A percentile compares a stretch with the other conserved stretches of the same genome.
Conservation (phyloP, 768 basidiomycete genomes). For the Naganishia vishniacii region DNA sequence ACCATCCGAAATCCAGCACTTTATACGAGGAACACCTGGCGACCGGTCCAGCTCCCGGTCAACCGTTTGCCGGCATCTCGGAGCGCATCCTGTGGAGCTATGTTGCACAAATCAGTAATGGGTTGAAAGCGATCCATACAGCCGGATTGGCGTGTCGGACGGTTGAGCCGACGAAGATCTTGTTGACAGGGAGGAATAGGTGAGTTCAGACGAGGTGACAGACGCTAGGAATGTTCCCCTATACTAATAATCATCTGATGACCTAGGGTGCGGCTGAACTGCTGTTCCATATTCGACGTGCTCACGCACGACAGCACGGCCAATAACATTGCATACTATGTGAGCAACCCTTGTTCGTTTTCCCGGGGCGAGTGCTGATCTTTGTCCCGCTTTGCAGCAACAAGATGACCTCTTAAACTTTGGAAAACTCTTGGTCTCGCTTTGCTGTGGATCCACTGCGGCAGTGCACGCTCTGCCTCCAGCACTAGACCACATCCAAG, state of each 20-base stretch:
- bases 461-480: slow-evolving; percentile 64
- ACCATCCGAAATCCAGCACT: slow-evolving; percentile 75
- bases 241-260: neutral
- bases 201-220: slow-evolving; percentile 40
- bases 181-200: slow-evolving; percentile 87
- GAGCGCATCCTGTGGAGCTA: slow-evolving; percentile 89
- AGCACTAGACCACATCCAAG: slow-evolving; percentile 65
- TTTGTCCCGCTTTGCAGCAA: slow-evolving; percentile 35
- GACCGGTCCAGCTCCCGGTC: slow-evolving; percentile 28
- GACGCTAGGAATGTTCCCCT: slow-evolving; percentile 3
- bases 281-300: slow-evolving; percentile 82
- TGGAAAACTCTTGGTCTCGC: slow-evolving; percentile 71
- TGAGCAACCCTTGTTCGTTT: slow-evolving; percentile 28
- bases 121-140: slow-evolving; percentile 79
- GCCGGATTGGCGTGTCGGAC: slow-evolving; percentile 71
- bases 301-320: slow-evolving; percentile 67
- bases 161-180: slow-evolving; percentile 77
- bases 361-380: neutral
- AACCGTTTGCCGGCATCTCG: slow-evolving; percentile 57
- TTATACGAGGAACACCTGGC: slow-evolving; percentile 66
- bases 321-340: slow-evolving; percentile 59
- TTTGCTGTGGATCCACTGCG: slow-evolving; percentile 68
- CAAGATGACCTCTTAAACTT: slow-evolving; percentile 86
- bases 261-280: slow-evolving; percentile 70
- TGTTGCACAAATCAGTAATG: slow-evolving; percentile 79